phyloP scores from a whole-genome alignment of 495 filamentous ascomycete species.

The Chaetomium cochliodes region DNA sequence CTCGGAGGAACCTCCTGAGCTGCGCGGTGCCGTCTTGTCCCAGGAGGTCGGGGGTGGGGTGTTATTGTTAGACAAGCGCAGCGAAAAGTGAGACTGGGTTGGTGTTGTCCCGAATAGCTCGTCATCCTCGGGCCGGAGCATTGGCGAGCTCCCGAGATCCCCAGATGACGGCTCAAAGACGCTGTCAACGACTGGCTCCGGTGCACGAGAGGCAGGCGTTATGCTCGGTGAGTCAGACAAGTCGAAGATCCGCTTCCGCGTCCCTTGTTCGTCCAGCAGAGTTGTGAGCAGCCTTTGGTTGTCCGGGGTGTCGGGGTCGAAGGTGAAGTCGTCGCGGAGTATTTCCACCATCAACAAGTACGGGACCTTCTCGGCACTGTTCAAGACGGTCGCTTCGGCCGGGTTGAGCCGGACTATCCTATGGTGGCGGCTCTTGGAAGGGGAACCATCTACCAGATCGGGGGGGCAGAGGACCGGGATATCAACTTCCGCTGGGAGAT shows the following conservation, averaged over 20 bases:
- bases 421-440: constrained; percentile 66
- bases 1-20: constrained; percentile 57
- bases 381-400: constrained; percentile 72
- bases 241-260: constrained; percentile 65
- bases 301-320: constrained; percentile 63
- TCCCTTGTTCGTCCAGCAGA: constrained; percentile 61
- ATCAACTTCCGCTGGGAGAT: constrained; percentile 73
- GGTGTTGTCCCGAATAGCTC: constrained; percentile 28
- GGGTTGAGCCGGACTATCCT: constrained; percentile 73
- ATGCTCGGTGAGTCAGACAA: constrained; percentile 46
- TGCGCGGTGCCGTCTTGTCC: constrained; percentile 57
- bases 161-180: constrained; percentile 72
- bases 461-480: constrained; percentile 73
- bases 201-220: constrained; percentile 34
- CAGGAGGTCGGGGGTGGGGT: constrained; percentile 50
- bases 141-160: constrained; percentile 65
- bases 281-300: constrained; percentile 62
- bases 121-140: constrained; percentile 56
- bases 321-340: constrained; percentile 69
- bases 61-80: constrained; percentile 56
- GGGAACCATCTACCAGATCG: constrained; percentile 60
- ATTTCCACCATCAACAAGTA: constrained; percentile 77
- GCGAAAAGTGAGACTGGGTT: constrained; percentile 35
- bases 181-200: constrained; percentile 58
- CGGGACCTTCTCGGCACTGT: constrained; percentile 76